These are phyloP conservation scores for Wickerhamomyces sp. DNA, from an alignment of 1,139 yeast genomes.

Conservation along the genomic window DNA sequence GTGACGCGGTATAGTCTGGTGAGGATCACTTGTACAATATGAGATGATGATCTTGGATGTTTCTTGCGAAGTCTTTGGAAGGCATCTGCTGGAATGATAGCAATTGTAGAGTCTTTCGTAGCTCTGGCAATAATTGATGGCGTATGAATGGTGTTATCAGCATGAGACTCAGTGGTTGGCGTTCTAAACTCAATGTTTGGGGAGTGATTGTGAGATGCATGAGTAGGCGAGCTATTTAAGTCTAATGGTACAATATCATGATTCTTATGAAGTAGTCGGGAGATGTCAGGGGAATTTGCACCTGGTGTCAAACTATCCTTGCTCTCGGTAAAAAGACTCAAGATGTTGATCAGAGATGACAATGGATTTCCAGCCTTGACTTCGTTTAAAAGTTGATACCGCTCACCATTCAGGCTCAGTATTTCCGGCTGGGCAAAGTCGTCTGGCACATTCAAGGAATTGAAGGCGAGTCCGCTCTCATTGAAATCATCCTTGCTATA, in stretches of 20 bases:
- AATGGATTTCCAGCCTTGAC: constrained; percentile 84
- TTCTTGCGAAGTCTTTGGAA: constrained; percentile 67
- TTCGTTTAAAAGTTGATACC: constrained; percentile 74
- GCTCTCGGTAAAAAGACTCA: constrained; percentile 59
- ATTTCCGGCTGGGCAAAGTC: constrained; percentile 28
- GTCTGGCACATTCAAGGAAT: constrained; percentile 28
- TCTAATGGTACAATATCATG: constrained; percentile 16
- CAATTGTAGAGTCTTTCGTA: constrained; percentile 66
- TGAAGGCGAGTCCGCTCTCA: constrained; percentile 15
- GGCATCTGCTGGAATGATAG: constrained; percentile 84
- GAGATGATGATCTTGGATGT: constrained; percentile 88
- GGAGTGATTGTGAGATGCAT: constrained; percentile 8
- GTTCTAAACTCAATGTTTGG: constrained; percentile 3
- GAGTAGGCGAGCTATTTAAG: too few relatives aligned
- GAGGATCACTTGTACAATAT: constrained; percentile 87
- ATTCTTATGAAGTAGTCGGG: not conserved
- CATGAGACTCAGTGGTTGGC: not conserved
- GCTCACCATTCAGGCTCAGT: constrained; percentile 42
- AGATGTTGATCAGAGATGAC: constrained; percentile 74
- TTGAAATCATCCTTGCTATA: not conserved
- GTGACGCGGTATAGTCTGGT: constrained; percentile 87
- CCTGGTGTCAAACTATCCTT: constrained; percentile 3
- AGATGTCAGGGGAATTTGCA: constrained; percentile 11
- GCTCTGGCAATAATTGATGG: constrained; percentile 37
- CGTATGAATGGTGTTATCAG: not conserved